Conservation (phyloP, 306 rosid genomes). For the Vigna angularis region DNA sequence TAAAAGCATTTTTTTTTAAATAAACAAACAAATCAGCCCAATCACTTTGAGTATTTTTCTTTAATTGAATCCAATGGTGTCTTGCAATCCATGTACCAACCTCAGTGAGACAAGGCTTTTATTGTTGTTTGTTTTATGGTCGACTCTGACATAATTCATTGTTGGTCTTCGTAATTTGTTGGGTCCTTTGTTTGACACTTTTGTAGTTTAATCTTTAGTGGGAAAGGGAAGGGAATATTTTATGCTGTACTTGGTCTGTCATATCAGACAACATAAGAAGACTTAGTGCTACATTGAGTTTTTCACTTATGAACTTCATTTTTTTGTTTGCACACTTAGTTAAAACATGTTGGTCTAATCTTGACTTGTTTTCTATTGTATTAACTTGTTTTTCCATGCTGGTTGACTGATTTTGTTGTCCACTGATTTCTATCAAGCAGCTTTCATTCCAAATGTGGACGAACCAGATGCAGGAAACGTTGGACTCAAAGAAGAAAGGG, state of each 20-base stretch:
- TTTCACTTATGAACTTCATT: background rate
- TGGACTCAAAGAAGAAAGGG: constrained; percentile 92
- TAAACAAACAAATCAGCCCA: no score
- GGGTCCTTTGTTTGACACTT: background rate
- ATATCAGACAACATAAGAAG: background rate
- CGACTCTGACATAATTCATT: background rate
- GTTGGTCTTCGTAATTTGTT: constrained; percentile 4
- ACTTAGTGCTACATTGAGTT: background rate
- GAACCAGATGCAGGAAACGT: constrained; percentile 93
- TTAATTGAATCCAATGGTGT: background rate
- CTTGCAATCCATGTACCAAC: background rate
- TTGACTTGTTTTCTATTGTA: background rate
- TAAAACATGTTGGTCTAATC: background rate
- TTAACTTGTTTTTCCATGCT: constrained; percentile 24
- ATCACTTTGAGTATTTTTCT: background rate
- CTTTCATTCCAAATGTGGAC: constrained; percentile 99
- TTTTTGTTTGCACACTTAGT: background rate
- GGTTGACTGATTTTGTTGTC: constrained; percentile 1
- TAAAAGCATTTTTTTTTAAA: no score
- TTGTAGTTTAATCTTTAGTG: background rate
- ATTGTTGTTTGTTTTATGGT: background rate
- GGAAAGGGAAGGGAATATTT: constrained; percentile 23
- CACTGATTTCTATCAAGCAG: constrained; percentile 55
- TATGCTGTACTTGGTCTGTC: background rate
- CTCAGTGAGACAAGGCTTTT: background rate